phyloP scores from a whole-genome alignment of 108 stramenopile genomes.

The Nannochloropsis granulata region DNA sequence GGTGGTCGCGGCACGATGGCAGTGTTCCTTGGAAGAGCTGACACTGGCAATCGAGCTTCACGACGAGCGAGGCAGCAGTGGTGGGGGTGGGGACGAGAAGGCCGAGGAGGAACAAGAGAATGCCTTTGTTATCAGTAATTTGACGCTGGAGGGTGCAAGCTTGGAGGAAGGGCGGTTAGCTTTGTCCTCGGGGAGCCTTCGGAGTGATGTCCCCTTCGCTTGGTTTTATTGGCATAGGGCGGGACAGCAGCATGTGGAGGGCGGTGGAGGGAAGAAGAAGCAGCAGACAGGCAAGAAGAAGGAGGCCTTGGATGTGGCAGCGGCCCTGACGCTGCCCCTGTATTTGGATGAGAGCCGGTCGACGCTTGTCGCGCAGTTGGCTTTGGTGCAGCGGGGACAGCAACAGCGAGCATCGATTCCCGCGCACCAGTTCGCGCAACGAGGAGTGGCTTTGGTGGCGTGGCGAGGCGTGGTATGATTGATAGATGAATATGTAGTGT shows the following conservation, averaged over 20 bases:
- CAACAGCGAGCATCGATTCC: neutral
- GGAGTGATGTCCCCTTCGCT: neutral
- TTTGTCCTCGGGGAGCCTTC: neutral
- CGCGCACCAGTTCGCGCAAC: neutral
- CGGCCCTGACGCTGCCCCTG: neutral
- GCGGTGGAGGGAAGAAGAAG: neutral
- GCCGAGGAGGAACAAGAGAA: neutral
- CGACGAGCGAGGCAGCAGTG: neutral
- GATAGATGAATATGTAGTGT: neutral
- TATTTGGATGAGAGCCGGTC: neutral
- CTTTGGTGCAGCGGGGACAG: neutral
- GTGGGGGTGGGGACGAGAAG: neutral
- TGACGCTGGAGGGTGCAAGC: neutral
- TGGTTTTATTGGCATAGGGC: neutral
- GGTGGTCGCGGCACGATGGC: conserved; percentile 4
- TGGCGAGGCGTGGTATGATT: neutral
- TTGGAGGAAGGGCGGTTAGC: neutral
- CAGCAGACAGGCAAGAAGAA: no score
- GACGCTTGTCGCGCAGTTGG: neutral
- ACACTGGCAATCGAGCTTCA: neutral
- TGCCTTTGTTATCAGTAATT: neutral
- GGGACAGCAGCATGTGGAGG: neutral
- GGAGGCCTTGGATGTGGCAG: neutral
- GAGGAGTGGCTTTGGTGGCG: neutral
- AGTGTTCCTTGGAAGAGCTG: conserved; percentile 25